Evolutionary conservation across 129 eudicot species (phyloP), one percentile per base, ranked within the genome.

Genomic region (Ambrosia trifida): DNA sequence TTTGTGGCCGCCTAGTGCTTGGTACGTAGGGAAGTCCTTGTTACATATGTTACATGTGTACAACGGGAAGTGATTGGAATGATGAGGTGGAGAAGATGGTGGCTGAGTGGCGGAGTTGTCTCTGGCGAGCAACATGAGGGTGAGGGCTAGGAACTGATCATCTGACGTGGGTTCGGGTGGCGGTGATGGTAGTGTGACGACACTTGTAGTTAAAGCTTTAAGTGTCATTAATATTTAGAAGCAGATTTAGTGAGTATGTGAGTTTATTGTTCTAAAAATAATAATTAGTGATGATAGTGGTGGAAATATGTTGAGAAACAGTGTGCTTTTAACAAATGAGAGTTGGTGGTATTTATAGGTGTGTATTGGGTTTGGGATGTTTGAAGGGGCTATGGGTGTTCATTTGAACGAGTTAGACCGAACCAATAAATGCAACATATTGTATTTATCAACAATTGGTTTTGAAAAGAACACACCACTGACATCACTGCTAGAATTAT

Each of bases 1-100:
- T 80, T 90, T 90, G 79, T 90, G 97, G 28, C 97, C 97, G 2
- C 97, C 97, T 7, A 90, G 81, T 2, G 97, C 97, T 31, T 90
- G 95, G 76, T 87, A 90, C 1, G 97, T 85, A 5, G 80, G 79
- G 41, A 90, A 90, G 0, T 74, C 85, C 82, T 85, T 90, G 43
- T 72, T 56, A 52, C 97, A 90, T 0, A 90, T 89, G 17, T 79
- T 74, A 53, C 97, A 87, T 49, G 76, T 77, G 79, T 87, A 75
- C 4, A 20, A 4, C n/a, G 35, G 13, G 44, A 31, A 4, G 13
- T 36, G 7, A 38, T 35, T 11, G 46, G 38, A 8, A 16, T 13
- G 68, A 8, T 38, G 68, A 38, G 6, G 46, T 8, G 24, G 47
- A 0, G 68, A 2, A 35, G 4, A 3, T 5, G 43, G 43, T 38